phyloP scores from a whole-genome alignment of 352 stramenopile genomes.

The Phytophthora foliorum region DNA sequence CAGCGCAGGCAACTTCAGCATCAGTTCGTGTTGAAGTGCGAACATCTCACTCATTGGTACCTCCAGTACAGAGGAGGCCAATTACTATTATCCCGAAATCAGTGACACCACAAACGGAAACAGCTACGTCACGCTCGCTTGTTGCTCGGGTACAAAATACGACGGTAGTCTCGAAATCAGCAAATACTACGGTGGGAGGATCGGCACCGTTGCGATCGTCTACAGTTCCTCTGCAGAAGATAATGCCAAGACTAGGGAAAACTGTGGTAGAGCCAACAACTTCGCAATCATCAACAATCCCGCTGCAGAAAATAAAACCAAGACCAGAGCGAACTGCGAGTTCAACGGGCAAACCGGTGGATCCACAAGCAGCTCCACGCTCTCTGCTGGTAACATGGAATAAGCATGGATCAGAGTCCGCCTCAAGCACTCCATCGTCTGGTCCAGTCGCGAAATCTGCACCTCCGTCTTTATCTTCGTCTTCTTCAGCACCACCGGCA shows the following conservation, averaged over 20 bases:
- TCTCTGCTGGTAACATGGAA: not conserved
- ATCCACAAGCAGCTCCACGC: constrained; percentile 6
- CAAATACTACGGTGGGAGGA: not conserved
- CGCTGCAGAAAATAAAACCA: not conserved
- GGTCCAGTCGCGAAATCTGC: not conserved
- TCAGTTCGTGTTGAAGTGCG: not conserved
- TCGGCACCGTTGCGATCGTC: not conserved
- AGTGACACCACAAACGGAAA: not conserved
- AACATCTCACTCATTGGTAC: not conserved
- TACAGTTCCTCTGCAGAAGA: not conserved
- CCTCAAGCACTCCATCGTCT: not conserved
- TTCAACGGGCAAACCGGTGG: not conserved
- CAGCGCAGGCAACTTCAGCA: not conserved
- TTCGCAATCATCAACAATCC: not conserved
- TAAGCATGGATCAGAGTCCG: not conserved
- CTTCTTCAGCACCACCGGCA: constrained; percentile 1
- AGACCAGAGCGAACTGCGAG: not conserved
- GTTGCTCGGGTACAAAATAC: not conserved
- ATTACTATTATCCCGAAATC: constrained; percentile 1
- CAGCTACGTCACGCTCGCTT: not conserved
- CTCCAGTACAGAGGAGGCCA: not conserved
- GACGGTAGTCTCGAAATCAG: constrained; percentile 3
- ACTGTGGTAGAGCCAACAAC: not conserved
- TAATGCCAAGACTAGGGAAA: not conserved
- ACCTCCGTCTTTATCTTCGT: not conserved